A percentile compares a stretch with the other conserved stretches of the same genome.
phyloP scores from a whole-genome alignment of 768 basidiomycete genomes.

The Pisolithus microcarpus region DNA sequence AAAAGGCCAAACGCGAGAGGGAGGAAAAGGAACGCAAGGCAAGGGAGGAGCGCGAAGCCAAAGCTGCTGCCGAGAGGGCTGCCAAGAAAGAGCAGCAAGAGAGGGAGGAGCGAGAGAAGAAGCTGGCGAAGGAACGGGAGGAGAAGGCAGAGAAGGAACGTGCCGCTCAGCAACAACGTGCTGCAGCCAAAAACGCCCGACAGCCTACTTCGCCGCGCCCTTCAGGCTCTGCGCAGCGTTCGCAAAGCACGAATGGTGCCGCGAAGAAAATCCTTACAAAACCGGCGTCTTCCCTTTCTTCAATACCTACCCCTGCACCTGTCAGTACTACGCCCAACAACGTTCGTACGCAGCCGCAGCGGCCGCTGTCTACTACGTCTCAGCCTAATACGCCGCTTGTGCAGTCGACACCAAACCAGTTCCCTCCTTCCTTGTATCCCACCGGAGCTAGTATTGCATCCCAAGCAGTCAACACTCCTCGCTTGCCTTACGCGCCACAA shows the following conservation, averaged over 20 bases:
- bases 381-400: conserved; percentile 42
- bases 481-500: conserved; percentile 43
- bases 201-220: conserved; percentile 46
- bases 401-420: conserved; percentile 24
- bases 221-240: conserved; percentile 42
- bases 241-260: conserved; percentile 39
- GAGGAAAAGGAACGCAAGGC: conserved; percentile 60
- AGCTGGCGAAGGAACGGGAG: conserved; percentile 55
- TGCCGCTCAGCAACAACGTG: conserved; percentile 43
- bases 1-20: conserved; percentile 45
- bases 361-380: conserved; percentile 29
- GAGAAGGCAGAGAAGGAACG: conserved; percentile 49
- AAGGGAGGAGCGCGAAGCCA: conserved; percentile 60
- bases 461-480: conserved; percentile 39
- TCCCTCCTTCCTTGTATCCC: conserved; percentile 47
- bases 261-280: conserved; percentile 62
- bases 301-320: conserved; percentile 2
- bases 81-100: conserved; percentile 42
- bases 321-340: conserved; percentile 24
- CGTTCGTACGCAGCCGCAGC: conserved; percentile 32
- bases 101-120: conserved; percentile 62
- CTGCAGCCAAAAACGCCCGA: conserved; percentile 40
- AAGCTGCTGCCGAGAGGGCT: conserved; percentile 42
- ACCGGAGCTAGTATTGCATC: conserved; percentile 37
- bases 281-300: conserved; percentile 24